Evolutionary conservation across 768 basidiomycete species (phyloP).

Genomic region (Xerocomellus amylosporus): DNA sequence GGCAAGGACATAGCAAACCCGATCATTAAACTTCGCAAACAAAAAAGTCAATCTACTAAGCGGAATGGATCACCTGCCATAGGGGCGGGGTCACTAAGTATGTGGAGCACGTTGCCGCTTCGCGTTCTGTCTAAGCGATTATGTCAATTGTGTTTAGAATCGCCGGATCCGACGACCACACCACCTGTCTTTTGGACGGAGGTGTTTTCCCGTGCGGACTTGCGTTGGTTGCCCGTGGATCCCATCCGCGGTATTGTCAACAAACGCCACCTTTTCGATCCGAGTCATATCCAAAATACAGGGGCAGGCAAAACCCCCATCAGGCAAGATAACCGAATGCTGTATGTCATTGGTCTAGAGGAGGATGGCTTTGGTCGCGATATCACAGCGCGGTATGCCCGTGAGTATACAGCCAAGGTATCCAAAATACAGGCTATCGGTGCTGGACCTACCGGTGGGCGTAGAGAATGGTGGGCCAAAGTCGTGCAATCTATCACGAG

Average conservation of each 20-base stretch:
- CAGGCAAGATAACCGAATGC: slow-evolving; percentile 73
- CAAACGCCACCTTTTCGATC: slow-evolving; percentile 78
- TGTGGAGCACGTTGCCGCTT: slow-evolving; percentile 8
- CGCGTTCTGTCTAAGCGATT: slow-evolving; percentile 20
- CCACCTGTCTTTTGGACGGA: slow-evolving; percentile 97
- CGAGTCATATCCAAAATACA: slow-evolving; percentile 38
- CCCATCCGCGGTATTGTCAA: slow-evolving; percentile 79
- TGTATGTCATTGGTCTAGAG: slow-evolving; percentile 92
- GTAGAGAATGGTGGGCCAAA: slow-evolving; percentile 83
- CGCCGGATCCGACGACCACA: slow-evolving; percentile 52
- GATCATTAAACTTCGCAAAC: slow-evolving; percentile 56
- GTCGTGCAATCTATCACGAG: slow-evolving; percentile 62
- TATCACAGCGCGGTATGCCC: slow-evolving; percentile 87
- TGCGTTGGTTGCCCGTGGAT: slow-evolving; percentile 91
- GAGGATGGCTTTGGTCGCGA: slow-evolving; percentile 93
- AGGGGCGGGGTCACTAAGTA: slow-evolving; percentile 19
- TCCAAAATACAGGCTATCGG: slow-evolving; percentile 72
- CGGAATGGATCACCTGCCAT: slow-evolving; percentile 30
- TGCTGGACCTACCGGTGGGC: slow-evolving; percentile 46
- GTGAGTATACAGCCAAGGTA: slow-evolving; percentile 74
- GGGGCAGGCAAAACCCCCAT: slow-evolving; percentile 12
- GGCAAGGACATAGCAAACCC: slow-evolving; percentile 57
- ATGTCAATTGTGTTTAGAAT: slow-evolving; percentile 25
- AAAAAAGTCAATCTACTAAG: slow-evolving; percentile 48
- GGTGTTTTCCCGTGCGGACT: slow-evolving; percentile 90